A percentile compares a stretch with the other conserved stretches of the same genome.
Conservation (phyloP, 306 rosid species). For the Malus asiatica region DNA sequence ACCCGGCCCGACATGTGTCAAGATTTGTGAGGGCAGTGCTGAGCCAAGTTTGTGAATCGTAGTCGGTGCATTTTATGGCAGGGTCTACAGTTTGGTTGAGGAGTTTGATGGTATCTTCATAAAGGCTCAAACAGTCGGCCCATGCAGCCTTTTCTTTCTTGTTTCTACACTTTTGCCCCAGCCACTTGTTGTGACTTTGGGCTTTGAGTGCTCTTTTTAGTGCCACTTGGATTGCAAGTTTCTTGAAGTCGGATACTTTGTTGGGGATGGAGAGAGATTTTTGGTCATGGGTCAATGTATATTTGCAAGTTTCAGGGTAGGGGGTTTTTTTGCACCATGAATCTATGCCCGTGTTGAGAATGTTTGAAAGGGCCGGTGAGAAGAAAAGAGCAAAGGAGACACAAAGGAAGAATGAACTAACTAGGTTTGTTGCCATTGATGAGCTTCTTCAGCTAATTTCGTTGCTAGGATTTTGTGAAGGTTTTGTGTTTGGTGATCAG, state of each 20-base stretch:
- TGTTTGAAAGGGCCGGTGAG: constrained; percentile 13
- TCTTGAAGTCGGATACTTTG: constrained; percentile 33
- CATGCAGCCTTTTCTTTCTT: constrained; percentile 38
- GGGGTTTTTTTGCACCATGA: constrained; percentile 54
- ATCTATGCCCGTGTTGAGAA: constrained; percentile 7
- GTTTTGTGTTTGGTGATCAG: neutral
- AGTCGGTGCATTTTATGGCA: constrained; percentile 10
- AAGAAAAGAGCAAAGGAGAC: constrained; percentile 20
- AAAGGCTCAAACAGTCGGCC: constrained; percentile 44
- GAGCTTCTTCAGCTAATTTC: neutral
- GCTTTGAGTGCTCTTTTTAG: constrained; percentile 30
- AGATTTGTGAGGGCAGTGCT: constrained; percentile 44
- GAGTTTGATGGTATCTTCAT: constrained; percentile 31
- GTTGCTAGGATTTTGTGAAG: neutral
- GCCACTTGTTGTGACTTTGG: constrained; percentile 24
- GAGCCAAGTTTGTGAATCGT: constrained; percentile 52
- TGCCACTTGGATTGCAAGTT: constrained; percentile 17
- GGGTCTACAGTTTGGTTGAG: constrained; percentile 46
- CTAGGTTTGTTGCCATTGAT: constrained; percentile 21
- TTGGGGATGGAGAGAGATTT: constrained; percentile 6
- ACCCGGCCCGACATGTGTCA: constrained; percentile 48
- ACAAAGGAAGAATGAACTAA: neutral
- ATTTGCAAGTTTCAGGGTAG: constrained; percentile 42
- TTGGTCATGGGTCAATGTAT: constrained; percentile 5
- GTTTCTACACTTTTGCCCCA: constrained; percentile 32